Evolutionary conservation across 192 early-diverging fungal genomes (phyloP).

Genomic region (Rhizophlyctis rosea): DNA sequence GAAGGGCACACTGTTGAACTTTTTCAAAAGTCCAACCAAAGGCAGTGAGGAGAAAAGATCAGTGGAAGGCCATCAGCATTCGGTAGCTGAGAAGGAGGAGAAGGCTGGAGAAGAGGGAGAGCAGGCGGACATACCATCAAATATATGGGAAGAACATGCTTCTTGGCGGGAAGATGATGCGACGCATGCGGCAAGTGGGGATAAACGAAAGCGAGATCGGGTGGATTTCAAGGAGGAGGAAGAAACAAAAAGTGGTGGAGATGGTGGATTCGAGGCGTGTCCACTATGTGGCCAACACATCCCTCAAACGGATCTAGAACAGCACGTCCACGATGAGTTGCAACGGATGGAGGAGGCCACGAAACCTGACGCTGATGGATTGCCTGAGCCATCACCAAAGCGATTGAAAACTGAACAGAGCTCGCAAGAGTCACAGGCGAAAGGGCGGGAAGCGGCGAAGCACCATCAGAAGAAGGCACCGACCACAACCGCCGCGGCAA

Average conservation of each 20-base stretch:
- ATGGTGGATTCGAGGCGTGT: conserved; percentile 3
- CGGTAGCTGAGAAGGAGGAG: not conserved
- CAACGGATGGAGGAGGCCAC: not conserved
- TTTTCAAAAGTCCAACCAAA: conserved; percentile 34
- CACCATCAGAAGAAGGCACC: not conserved
- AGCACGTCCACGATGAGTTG: not conserved
- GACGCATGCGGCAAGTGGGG: not conserved
- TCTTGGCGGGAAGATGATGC: not conserved
- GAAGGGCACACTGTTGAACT: conserved; percentile 10
- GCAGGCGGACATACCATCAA: not conserved
- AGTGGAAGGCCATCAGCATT: not conserved
- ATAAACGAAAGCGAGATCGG: not conserved
- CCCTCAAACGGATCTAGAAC: not conserved
- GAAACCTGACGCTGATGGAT: not conserved
- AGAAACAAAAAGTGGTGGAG: not conserved
- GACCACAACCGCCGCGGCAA: not conserved
- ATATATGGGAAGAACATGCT: not conserved
- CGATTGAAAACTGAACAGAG: not conserved
- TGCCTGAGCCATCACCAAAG: not conserved
- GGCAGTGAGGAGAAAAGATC: not conserved
- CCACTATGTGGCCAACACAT: not conserved
- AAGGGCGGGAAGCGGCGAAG: not conserved
- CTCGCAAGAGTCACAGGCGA: not conserved
- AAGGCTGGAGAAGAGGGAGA: not conserved
- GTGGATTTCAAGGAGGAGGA: conserved; percentile 7